Evolutionary conservation across 495 filamentous ascomycete species (phyloP), one percentile per base, ranked within the genome.

Genomic region (Darksidea phi): DNA sequence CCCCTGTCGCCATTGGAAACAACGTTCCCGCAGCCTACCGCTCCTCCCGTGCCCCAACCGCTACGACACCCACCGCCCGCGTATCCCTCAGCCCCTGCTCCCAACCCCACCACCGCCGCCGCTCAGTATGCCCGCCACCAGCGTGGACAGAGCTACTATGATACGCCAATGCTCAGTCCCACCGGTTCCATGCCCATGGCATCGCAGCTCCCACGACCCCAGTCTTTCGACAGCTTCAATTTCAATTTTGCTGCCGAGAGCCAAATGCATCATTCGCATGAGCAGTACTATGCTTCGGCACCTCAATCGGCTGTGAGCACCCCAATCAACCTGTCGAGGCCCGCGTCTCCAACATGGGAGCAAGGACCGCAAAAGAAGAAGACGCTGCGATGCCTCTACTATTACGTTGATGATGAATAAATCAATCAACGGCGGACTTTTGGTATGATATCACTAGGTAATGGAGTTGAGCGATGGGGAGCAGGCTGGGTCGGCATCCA

Each of bases 331-430:
- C 42, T 59, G 13, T 64, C 61, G 2, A 36, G 54, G 13, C 54
- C 61, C 15, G 54, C 61, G 2, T 64, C 61, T 10, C 61, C 61
- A 18, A 38, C 48, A 1, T 64, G 61, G 61, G 61, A 64, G 12
- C 54, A 59, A 24, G 55, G 55, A 18, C 54, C 49, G 5, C 7
- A 20, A 5, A 23, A 15, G 12, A 64, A 59, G 36, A 64, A 64
- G 50, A 54, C 57, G 20, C 23, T 48, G 32, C 20, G 34, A 13
- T 62, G 51, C 46, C 20, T 62, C 11, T 50, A 56, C 51, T 55
- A 28, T 10, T 49, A 49, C 32, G 51, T 50, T 11, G 41, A 47
- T 21, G 58, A 54, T 12, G 58, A 54, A 15, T 15, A 43, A 8
- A 38, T 38, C 8, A 7, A 15, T 38, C 7, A 15, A 38, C 8